These are phyloP conservation scores for Olyra latifolia DNA, from an alignment of 176 grass and related monocot genomes.

Conservation along the genomic window DNA sequence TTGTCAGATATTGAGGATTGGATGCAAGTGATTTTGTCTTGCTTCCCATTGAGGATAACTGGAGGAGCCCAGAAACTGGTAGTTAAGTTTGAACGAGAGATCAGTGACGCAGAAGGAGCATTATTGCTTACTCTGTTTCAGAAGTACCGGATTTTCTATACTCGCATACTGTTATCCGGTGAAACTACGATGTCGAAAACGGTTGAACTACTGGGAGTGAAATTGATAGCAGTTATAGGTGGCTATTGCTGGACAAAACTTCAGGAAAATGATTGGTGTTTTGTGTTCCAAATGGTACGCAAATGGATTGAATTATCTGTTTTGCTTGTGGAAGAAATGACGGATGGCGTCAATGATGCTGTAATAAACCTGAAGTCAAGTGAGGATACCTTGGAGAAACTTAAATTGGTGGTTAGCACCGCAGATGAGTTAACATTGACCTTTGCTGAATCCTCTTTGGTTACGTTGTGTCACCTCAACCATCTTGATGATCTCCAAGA, in stretches of 20 bases:
- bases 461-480: conserved; percentile 65
- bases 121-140: conserved; percentile 64
- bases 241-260: conserved; percentile 81
- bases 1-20: conserved; percentile 71
- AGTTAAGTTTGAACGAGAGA: conserved; percentile 49
- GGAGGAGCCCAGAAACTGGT: conserved; percentile 54
- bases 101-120: conserved; percentile 53
- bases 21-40: conserved; percentile 78
- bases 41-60: conserved; percentile 60
- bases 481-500: conserved; percentile 51
- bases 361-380: conserved; percentile 40
- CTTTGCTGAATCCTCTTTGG: conserved; percentile 59
- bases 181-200: conserved; percentile 28
- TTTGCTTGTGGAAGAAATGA: conserved; percentile 85
- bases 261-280: conserved; percentile 72
- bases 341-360: conserved; percentile 54
- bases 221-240: conserved; percentile 65
- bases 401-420: conserved; percentile 52
- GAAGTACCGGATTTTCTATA: conserved; percentile 56
- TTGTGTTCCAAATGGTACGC: conserved; percentile 53
- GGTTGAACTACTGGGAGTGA: conserved; percentile 64
- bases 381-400: conserved; percentile 52
- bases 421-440: conserved; percentile 56
- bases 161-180: conserved; percentile 4
- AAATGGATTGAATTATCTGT: conserved; percentile 76